A percentile compares a stretch with the other conserved stretches of the same genome.
Evolutionary conservation across 192 early-diverging fungal genomes (phyloP).

Genomic region (Coemansia sp.): DNA sequence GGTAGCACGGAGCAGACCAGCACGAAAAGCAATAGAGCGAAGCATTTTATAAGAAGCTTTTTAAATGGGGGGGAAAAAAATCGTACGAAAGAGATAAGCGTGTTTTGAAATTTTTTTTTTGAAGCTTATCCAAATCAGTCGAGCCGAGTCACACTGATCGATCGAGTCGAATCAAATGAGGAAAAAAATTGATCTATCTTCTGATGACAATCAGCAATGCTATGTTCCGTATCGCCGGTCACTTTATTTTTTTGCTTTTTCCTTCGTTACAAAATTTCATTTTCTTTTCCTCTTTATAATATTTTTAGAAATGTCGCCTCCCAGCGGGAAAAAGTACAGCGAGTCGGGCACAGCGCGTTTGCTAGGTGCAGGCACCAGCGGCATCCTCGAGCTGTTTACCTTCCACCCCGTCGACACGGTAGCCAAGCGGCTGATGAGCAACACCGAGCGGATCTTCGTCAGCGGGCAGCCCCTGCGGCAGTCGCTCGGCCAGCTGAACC

Average conservation of each 20-base stretch:
- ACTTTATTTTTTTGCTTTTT: background rate
- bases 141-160: background rate
- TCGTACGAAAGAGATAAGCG: background rate
- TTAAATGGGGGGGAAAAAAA: background rate
- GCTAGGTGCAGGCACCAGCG: conserved; percentile 87
- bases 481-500: conserved; percentile 71
- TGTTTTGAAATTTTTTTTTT: too few species aligned
- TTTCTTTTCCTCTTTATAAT: conserved; percentile 8
- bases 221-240: background rate
- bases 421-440: conserved; percentile 98
- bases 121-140: background rate
- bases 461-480: conserved; percentile 66
- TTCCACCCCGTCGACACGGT: conserved; percentile 99
- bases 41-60: conserved; percentile 27
- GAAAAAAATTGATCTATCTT: background rate
- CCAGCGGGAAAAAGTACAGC: conserved; percentile 65
- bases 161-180: background rate
- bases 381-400: conserved; percentile 91
- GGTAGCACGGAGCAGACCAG: conserved; percentile 9
- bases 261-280: background rate
- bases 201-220: background rate
- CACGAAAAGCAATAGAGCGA: conserved; percentile 41
- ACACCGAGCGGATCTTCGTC: conserved; percentile 76
- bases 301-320: conserved; percentile 18
- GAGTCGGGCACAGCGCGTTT: conserved; percentile 91